Conservation (phyloP, 768 basidiomycete species). For the Lentinula lateritia region DNA sequence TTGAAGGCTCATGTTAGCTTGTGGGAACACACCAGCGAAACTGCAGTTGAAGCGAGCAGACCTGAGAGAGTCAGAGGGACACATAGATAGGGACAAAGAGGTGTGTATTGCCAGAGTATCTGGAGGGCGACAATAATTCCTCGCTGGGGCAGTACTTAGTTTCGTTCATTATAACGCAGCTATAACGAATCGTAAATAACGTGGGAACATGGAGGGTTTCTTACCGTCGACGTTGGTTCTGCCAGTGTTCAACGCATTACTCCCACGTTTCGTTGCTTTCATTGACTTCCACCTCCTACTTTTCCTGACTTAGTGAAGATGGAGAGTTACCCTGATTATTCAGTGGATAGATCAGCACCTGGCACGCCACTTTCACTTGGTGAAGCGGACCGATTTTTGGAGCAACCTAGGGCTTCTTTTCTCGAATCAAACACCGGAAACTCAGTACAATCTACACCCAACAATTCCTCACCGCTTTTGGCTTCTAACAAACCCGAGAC, state of each 20-base stretch:
- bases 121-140: no score
- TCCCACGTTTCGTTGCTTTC: not conserved
- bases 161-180: no score
- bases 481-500: constrained; percentile 13
- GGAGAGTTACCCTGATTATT: not conserved
- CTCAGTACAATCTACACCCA: constrained; percentile 8
- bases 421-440: not conserved
- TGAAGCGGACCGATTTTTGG: constrained; percentile 1
- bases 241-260: not conserved
- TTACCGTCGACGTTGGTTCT: not conserved
- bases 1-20: not conserved
- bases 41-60: not conserved
- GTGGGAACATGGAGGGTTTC: not conserved
- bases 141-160: no score
- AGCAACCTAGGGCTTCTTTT: constrained; percentile 5
- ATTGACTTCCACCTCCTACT: not conserved
- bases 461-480: constrained; percentile 20
- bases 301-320: not conserved
- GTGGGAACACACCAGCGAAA: no score
- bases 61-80: not conserved
- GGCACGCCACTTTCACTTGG: not conserved
- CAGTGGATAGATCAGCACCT: not conserved
- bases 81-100: no score
- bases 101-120: no score
- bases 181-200: no score